Base-by-base conservation (phyloP, 2,329 filamentous ascomycete genomes). In the Fusarium fujikuroi region DNA sequence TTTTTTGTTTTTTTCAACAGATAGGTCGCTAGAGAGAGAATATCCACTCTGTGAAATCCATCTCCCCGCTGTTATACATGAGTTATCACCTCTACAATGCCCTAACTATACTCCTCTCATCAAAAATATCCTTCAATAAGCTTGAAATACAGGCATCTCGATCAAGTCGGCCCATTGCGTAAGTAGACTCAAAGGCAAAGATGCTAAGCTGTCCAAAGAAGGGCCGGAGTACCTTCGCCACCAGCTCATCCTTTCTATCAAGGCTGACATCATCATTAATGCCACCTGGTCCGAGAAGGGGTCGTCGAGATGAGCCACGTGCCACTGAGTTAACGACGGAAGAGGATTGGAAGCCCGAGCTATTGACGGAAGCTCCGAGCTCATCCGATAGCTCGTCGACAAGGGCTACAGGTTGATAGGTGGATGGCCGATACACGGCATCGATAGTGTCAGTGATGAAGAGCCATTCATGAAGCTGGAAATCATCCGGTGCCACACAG, bases 361-460 rank as follows among this genome's bases (percentile, higher is more conserved):
- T 76, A n/a, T 79, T 63, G 14, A 80, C 76, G 1, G 80, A 78
- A 53, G 85, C 85, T 19, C 90, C 90, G 3, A 97, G 85, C 63
- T 92, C 91, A 74, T 97, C 93, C 0, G 93, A 92, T 14, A 97
- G 86, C 77, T 96, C 93, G 76, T 98, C 96, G 2, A 93, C 92
- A 9, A 98, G 87, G 6, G 94, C 94, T 6, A 93, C 85, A 3
- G 94, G 88, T 68, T 91, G 88, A 83, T 92, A 92, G 58, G 86
- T 85, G 19, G 90, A 84, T 1, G 94, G 91, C 18, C 93, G 91
- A 82, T 99, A 97, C 39, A 99, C 93, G 2, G 96, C 95, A 77
- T 99, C 96, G 73, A 98, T 95, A 19, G 95, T 98, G 82, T 99
- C 96, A 4, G 95, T 97, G 62, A 99, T 92, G 81, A 97, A 99